Evolutionary conservation across 169 alveolate genomes (phyloP), one percentile per base, ranked within the genome.

Genomic region (Cytauxzoon felis): DNA sequence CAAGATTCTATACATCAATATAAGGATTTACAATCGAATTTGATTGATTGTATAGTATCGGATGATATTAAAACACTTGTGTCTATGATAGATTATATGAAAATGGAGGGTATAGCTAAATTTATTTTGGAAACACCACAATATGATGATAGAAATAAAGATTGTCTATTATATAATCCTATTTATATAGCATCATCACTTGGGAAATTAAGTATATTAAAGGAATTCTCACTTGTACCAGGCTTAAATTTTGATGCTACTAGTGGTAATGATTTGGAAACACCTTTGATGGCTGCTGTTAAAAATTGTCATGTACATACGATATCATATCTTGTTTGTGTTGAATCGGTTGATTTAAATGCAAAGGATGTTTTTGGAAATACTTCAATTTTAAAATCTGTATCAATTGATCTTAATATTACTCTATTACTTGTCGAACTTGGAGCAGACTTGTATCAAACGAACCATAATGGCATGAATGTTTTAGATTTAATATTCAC

Each of bases 251-350:
- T 81, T 52, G 88, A 83, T 7, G 47, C 57, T 27, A 71, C 81
- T n/a, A 50, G 71, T 34, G 89, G 81, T 43, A 51, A 64, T 50
- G 70, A 43, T n/a, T 72, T 61, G 9, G 72, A 62, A 33, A 81
- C 93, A 3, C 93, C 94, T 6, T 62, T 92, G 62, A 92, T 92
- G 96, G 89, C 87, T 19, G 93, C 95, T 0, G 93, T 89, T 3
- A 80, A 78, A n/a, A 47, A 63, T 41, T 94, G 94, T n/a, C 87
- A 88, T 61, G 76, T 67, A 32, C 32, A 67, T 45, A 59, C 87
- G 7, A 91, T 88, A 11, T 69, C 89, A 33, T 57, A 78, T 49
- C 60, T 92, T 29, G 67, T 87, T 29, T 73, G 87, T 21, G 60
- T 80, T 41, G 81, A 82, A 56, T 90, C 91, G 43, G 89, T 78